Conservation (phyloP, 768 basidiomycete genomes). For the Boletus eberwhitei region DNA sequence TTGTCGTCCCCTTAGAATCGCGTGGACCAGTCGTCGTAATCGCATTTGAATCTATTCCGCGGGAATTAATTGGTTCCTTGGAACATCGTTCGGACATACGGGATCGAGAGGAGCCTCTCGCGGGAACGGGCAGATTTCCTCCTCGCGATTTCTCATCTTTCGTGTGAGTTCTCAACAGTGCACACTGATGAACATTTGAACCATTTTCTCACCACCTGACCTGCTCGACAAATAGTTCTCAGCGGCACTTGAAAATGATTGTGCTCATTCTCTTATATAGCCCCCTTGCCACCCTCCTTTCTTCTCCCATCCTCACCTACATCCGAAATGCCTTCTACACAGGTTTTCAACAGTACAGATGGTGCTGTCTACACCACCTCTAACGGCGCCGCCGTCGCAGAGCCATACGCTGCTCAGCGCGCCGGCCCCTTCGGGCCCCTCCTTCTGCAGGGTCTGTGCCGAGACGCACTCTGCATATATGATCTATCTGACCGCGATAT, state of each 20-base stretch:
- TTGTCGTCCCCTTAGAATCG: not conserved
- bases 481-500: constrained; percentile 13
- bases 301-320: constrained; percentile 1
- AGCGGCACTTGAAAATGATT: constrained; percentile 27
- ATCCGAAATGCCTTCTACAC: constrained; percentile 60
- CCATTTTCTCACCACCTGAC: constrained; percentile 9
- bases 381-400: constrained; percentile 70
- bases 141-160: not conserved
- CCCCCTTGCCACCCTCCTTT: not conserved
- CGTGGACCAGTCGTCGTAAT: not conserved
- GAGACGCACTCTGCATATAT: not conserved
- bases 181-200: not conserved
- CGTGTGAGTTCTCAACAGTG: constrained; percentile 6
- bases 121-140: not conserved
- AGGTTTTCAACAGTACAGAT: constrained; percentile 53
- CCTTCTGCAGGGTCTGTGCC: constrained; percentile 70
- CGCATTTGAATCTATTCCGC: not conserved
- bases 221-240: constrained; percentile 10
- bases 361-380: constrained; percentile 79
- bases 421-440: constrained; percentile 77
- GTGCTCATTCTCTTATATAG: constrained; percentile 10
- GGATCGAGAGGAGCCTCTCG: not conserved
- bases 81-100: not conserved
- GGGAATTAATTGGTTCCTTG: not conserved
- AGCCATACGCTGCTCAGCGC: constrained; percentile 79